A percentile compares a stretch with the other conserved stretches of the same genome.
Conservation (phyloP, 495 filamentous ascomycete species). For the Parathielavia hyrcaniae region DNA sequence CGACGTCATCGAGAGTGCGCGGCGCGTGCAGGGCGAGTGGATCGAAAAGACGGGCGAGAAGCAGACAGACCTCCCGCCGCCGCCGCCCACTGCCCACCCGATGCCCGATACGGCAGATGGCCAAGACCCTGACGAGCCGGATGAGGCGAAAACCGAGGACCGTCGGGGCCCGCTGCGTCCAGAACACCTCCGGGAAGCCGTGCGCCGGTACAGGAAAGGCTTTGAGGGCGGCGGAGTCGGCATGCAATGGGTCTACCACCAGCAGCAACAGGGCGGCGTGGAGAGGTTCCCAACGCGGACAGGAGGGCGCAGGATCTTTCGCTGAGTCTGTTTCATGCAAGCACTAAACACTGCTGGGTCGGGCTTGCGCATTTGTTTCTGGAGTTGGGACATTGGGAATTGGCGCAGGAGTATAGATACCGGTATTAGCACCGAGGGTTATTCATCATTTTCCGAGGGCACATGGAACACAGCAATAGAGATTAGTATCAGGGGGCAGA, state of each 20-base stretch:
- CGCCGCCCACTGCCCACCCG: slow-evolving; percentile 21
- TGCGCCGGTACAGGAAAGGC: slow-evolving; percentile 63
- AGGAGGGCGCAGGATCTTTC: slow-evolving; percentile 59
- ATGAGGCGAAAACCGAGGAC: slow-evolving; percentile 26
- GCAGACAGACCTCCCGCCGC: slow-evolving; percentile 40
- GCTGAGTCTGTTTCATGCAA: slow-evolving; percentile 34
- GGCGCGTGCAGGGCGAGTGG: slow-evolving; percentile 76
- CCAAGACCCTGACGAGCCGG: slow-evolving; percentile 12
- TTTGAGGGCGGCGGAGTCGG: slow-evolving; percentile 67
- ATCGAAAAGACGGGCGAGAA: slow-evolving; percentile 48
- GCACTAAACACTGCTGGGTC: background rate
- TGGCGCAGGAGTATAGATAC: slow-evolving; percentile 2
- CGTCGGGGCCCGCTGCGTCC: slow-evolving; percentile 65
- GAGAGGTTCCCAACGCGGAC: slow-evolving; percentile 57
- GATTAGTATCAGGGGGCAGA: too few species aligned
- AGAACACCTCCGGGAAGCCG: slow-evolving; percentile 74
- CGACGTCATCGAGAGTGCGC: slow-evolving; percentile 72
- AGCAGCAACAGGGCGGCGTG: slow-evolving; percentile 52
- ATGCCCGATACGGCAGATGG: slow-evolving; percentile 8
- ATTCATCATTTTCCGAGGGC: background rate
- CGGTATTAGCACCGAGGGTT: background rate
- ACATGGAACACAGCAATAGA: too few species aligned
- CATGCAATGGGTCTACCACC: slow-evolving; percentile 62
- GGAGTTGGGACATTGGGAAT: background rate
- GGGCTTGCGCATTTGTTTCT: slow-evolving; percentile 1